Evolutionary conservation across 352 stramenopile species (phyloP), one percentile per base, ranked within the genome.

Genomic region (Pythium rhizo-oryzae): DNA sequence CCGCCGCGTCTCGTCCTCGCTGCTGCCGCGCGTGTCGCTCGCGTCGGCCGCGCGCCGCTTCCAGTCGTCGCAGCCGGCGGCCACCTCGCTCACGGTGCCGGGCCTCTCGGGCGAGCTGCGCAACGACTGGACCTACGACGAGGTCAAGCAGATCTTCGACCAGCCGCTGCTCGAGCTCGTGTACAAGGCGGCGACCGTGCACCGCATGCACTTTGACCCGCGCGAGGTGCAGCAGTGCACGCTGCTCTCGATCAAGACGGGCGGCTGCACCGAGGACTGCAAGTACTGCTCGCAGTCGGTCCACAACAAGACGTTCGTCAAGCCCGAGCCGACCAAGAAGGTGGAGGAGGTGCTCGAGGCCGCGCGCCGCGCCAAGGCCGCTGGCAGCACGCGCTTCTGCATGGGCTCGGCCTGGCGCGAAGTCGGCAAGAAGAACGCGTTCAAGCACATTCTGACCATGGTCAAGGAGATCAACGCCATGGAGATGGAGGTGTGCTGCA

Each of bases 301-400:
- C 62, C 87, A 87, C 49, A 91, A 99, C 82, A 98, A 99, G 81
- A 99, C 97, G n/a, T 99, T 99, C 76, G 97, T 99, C 72, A 99
- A 99, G 84, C 96, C 97, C 0, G 98, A 98, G 44, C 96, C 95
- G 15, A 98, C 92, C 37, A 98, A 99, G 82, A 98, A 98, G 80
- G 77, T 99, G 23, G 84, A 98, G 57, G 96, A 99, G 72, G 97
- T 99, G 37, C 76, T 99, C 47, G 93, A 98, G 71, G 98, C 98
- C 68, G 97, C 97, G 7, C 81, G 82, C 28, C 81, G 96, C 13
- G 97, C 97, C 58, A 99, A 99, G 76, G 94, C 94, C 8, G 97
- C 97, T 0, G 97, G 97, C 43, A 98, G 90, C 62, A 99, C 97
- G 43, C 91, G 96, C 53, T 99, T 99, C 78, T 99, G 97, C 79